Evolutionary conservation across 495 filamentous ascomycete genomes (phyloP).

Genomic region (Talaromyces nanjingensis): DNA sequence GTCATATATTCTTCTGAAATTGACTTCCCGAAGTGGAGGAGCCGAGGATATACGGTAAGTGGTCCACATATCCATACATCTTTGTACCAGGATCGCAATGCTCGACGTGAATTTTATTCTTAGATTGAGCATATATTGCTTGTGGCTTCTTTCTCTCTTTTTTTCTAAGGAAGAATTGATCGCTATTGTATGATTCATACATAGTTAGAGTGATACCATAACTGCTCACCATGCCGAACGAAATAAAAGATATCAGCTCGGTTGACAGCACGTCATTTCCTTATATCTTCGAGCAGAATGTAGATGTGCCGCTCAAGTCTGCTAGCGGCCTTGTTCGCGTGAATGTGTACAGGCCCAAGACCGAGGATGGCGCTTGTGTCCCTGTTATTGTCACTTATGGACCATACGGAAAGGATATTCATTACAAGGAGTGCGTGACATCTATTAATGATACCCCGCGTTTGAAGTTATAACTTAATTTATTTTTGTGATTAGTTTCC

Average conservation of each 20-base stretch:
- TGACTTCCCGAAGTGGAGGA: constrained; percentile 3
- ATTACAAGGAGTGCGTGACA: constrained; percentile 21
- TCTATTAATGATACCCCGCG: not conserved
- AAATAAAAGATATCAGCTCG: constrained; percentile 31
- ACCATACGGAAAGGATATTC: constrained; percentile 59
- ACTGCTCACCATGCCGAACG: constrained; percentile 28
- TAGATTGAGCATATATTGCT: not conserved
- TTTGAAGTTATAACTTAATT: not conserved
- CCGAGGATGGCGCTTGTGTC: constrained; percentile 14
- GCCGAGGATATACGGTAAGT: not conserved
- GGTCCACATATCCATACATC: not conserved
- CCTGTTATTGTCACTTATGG: constrained; percentile 38
- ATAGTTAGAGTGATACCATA: not conserved
- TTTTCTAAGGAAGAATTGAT: not conserved
- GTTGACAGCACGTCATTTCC: constrained; percentile 24
- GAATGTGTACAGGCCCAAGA: constrained; percentile 36
- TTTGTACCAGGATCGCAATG: not conserved
- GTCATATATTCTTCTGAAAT: not conserved
- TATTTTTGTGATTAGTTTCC: constrained; percentile 18
- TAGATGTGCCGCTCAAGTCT: constrained; percentile 25
- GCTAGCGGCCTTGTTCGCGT: constrained; percentile 29
- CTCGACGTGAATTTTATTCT: not conserved
- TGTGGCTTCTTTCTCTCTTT: not conserved
- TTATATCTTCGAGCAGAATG: constrained; percentile 35
- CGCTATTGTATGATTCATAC: not conserved